Base-by-base conservation (phyloP, 2,329 filamentous ascomycete species). In the Cercospora sp. region DNA sequence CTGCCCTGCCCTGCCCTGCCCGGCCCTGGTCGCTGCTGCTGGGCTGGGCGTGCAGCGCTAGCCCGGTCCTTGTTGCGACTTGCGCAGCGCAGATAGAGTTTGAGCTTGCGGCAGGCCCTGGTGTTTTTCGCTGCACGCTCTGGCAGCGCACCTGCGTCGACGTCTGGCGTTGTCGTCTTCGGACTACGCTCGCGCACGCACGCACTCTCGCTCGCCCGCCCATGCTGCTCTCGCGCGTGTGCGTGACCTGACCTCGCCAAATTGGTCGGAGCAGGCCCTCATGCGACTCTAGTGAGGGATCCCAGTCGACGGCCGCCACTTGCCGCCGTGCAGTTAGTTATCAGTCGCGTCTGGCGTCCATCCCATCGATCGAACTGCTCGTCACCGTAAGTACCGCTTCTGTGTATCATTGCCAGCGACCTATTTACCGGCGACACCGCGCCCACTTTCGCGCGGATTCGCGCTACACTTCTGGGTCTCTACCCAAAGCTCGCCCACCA, bases 271-370 rank as follows among this genome's bases (percentile, higher is more conserved):
- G 67, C 69, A 66, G 60, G 66, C 65, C 69, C 71, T 71, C 68
- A 69, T 69, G 71, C 71, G 61, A 69, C 69, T 64, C 71, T 70
- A 73, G 71, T 71, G 68, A 70, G 71, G 63, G 67, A 72, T 72
- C 71, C 71, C 60, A 68, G 71, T 72, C 71, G 53, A 28, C 61
- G 71, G 58, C 71, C 71, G 71, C 71, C 71, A 71, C 71, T 72
- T 72, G 69, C 71, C 69, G 71, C 71, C 62, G 66, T 62, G 53
- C 65, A 71, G 68, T 69, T 72, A 73, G 69, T 72, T 70, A 73
- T 73, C 71, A 70, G 67, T 69, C 64, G 65, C 66, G 63, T 63
- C 63, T 69, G 68, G 60, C 65, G 69, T 59, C 69, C 59, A 68
- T 65, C 71, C 69, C 59, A 68, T 65, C 71, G 62, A 69, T 69